Evolutionary conservation across 2,329 filamentous ascomycete genomes (phyloP).

Genomic region (Clonostachys rhizophaga): DNA sequence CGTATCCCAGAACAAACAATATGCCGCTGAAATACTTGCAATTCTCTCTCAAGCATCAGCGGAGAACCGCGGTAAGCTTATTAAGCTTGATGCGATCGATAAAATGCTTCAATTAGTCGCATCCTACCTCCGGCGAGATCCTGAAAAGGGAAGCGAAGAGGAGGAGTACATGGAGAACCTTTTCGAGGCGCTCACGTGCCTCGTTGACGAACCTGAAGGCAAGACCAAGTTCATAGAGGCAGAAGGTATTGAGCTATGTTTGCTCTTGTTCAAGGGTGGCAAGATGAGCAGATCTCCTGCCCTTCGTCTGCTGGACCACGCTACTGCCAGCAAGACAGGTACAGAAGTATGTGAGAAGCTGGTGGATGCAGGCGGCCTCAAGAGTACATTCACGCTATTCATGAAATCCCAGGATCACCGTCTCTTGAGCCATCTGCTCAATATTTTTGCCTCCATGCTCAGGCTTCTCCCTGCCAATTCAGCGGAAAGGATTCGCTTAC

Average conservation of each 20-base stretch:
- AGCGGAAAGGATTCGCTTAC: slow-evolving; percentile 70
- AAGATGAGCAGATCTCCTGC: slow-evolving; percentile 77
- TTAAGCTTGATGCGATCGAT: slow-evolving; percentile 69
- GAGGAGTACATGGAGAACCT: slow-evolving; percentile 94
- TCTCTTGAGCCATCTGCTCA: slow-evolving; percentile 73
- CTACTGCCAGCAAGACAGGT: slow-evolving; percentile 46
- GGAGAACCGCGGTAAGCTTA: slow-evolving; percentile 59
- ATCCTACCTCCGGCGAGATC: slow-evolving; percentile 80
- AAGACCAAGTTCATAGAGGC: slow-evolving; percentile 82
- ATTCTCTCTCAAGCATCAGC: slow-evolving; percentile 77
- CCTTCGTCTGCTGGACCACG: slow-evolving; percentile 80
- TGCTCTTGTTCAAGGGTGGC: slow-evolving; percentile 88
- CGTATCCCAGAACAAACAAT: slow-evolving; percentile 90
- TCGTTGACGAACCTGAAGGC: slow-evolving; percentile 70
- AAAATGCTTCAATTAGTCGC: slow-evolving; percentile 77
- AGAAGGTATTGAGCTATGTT: slow-evolving; percentile 84
- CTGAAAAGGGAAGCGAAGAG: slow-evolving; percentile 78
- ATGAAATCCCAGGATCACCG: slow-evolving; percentile 74
- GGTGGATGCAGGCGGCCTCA: slow-evolving; percentile 80
- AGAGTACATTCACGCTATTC: slow-evolving; percentile 80
- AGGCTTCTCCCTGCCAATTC: slow-evolving; percentile 75
- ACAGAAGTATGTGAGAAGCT: slow-evolving; percentile 66
- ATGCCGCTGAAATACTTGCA: slow-evolving; percentile 85
- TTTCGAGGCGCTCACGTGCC: slow-evolving; percentile 79
- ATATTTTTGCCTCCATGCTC: slow-evolving; percentile 79